Conservation (phyloP, 139 green algal species). For the Volvox reticuliferus region DNA sequence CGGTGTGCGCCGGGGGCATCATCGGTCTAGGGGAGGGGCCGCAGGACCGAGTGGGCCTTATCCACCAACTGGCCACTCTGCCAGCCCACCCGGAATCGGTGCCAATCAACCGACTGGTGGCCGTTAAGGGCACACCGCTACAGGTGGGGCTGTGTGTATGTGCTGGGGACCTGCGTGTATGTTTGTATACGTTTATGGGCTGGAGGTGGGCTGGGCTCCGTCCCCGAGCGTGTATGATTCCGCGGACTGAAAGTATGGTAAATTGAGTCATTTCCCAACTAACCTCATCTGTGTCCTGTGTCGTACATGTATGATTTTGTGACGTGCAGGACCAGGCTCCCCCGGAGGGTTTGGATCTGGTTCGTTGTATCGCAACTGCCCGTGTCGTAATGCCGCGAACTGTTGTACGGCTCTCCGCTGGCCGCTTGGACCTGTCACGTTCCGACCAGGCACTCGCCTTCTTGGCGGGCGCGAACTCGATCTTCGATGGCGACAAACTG, state of each 20-base stretch:
- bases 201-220: too few species aligned
- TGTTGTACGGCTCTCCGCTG: constrained; percentile 94
- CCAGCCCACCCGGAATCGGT: constrained; percentile 97
- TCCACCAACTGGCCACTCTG: constrained; percentile 91
- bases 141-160: constrained; percentile 61
- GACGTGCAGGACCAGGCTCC: constrained; percentile 56
- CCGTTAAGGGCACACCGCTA: constrained; percentile 93
- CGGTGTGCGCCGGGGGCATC: constrained; percentile 96
- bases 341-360: constrained; percentile 83
- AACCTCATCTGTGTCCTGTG: too few species aligned
- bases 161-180: too few species aligned
- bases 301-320: too few species aligned
- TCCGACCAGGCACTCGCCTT: constrained; percentile 93
- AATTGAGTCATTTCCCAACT: too few species aligned
- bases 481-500: constrained; percentile 99
- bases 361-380: constrained; percentile 95
- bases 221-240: too few species aligned
- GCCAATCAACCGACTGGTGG: constrained; percentile 97
- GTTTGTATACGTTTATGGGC: too few species aligned
- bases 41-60: constrained; percentile 57
- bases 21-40: constrained; percentile 91
- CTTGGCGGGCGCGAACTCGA: constrained; percentile 97
- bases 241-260: too few species aligned
- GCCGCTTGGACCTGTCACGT: constrained; percentile 54
- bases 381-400: constrained; percentile 94